Percentiles rank a stretch among this genome's conserved stretches.
These are phyloP conservation scores for Hanseniaspora thailandica DNA, from an alignment of 805 yeast species.

Conservation along the genomic window DNA sequence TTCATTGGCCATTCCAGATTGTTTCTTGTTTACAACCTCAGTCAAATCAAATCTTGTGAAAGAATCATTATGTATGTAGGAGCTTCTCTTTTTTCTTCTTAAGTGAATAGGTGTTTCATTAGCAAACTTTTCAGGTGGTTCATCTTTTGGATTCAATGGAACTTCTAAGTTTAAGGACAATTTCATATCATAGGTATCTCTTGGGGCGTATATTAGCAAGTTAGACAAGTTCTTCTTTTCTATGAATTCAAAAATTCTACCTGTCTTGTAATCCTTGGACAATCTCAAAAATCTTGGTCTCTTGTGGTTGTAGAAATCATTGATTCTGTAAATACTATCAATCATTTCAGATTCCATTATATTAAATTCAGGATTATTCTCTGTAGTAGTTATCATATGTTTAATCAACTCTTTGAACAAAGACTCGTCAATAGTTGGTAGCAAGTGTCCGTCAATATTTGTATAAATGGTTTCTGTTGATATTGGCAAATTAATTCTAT, in stretches of 20 bases:
- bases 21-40: conserved; percentile 31
- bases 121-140: conserved; percentile 43
- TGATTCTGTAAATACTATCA: conserved; percentile 52
- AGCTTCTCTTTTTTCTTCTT: conserved; percentile 60
- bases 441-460: conserved; percentile 47
- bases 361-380: conserved; percentile 30
- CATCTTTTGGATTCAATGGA: conserved; percentile 43
- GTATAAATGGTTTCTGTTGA: conserved; percentile 56
- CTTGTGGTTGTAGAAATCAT: conserved; percentile 41
- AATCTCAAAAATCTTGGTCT: conserved; percentile 55
- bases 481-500: conserved; percentile 52
- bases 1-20: conserved; percentile 16
- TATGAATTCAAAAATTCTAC: conserved; percentile 55
- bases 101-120: conserved; percentile 43
- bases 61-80: conserved; percentile 64
- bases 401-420: conserved; percentile 47
- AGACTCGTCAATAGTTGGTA: conserved; percentile 52
- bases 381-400: conserved; percentile 44
- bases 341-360: conserved; percentile 49
- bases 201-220: conserved; percentile 60
- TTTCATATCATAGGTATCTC: conserved; percentile 64
- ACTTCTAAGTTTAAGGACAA: conserved; percentile 66
- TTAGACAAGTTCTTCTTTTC: conserved; percentile 66
- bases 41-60: conserved; percentile 65
- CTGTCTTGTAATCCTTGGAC: conserved; percentile 56